Evolutionary conservation across 768 basidiomycete species (phyloP).

Genomic region (Mycena maculata): DNA sequence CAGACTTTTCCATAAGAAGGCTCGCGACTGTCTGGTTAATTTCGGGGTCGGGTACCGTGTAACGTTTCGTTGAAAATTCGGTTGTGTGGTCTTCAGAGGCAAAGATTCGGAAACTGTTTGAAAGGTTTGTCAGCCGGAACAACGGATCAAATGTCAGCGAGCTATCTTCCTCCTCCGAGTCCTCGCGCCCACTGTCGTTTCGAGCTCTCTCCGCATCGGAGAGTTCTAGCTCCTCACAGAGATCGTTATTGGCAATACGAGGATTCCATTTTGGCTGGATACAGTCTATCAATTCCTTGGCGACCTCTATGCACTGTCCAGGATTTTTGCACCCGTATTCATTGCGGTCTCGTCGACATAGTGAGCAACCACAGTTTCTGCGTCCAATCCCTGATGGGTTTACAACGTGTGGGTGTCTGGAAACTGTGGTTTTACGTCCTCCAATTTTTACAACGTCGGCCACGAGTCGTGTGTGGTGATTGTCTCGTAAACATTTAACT

Average conservation of each 20-base stretch:
- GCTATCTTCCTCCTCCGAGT: not conserved
- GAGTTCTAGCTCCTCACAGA: not conserved
- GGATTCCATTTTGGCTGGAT: not conserved
- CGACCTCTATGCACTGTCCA: not conserved
- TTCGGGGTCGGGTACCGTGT: not conserved
- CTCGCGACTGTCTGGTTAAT: not conserved
- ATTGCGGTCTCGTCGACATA: not conserved
- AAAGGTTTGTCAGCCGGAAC: not conserved
- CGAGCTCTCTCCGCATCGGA: not conserved
- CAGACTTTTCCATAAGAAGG: slow-evolving; percentile 2
- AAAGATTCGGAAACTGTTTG: not conserved
- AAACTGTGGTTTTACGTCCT: not conserved
- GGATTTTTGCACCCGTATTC: not conserved
- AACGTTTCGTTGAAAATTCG: not conserved
- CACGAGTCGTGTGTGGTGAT: not conserved
- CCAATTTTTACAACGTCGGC: not conserved
- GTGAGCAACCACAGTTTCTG: not conserved
- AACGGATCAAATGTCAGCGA: not conserved
- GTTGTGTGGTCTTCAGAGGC: not conserved
- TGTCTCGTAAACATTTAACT: not conserved
- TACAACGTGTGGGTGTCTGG: not conserved
- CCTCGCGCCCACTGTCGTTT: not conserved
- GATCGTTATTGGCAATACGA: not conserved
- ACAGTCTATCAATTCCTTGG: not conserved
- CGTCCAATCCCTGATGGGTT: not conserved